Evolutionary conservation across 1,284 basidiomycete genomes (phyloP).

Genomic region (Dichomitus squalens): DNA sequence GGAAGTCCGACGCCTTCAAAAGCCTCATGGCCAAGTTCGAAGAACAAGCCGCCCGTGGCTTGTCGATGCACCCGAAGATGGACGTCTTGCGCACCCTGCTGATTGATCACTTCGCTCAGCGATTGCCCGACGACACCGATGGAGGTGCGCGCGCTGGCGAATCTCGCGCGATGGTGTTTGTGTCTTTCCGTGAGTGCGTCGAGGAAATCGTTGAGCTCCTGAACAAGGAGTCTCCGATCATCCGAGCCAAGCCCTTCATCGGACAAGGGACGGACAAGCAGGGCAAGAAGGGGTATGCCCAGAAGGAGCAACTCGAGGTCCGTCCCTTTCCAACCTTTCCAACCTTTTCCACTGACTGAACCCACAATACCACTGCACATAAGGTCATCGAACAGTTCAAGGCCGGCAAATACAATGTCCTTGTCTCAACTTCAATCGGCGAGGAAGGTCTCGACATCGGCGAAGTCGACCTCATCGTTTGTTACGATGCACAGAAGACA

Average conservation of each 20-base stretch:
- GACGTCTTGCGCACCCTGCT: slow-evolving; percentile 78
- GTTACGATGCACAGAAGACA: slow-evolving; percentile 96
- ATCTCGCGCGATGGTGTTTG: slow-evolving; percentile 96
- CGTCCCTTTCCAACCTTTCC: slow-evolving; percentile 15
- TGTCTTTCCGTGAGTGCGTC: slow-evolving; percentile 86
- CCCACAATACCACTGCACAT: slow-evolving; percentile 7
- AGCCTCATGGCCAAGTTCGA: slow-evolving; percentile 69
- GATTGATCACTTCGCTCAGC: slow-evolving; percentile 78
- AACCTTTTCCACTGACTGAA: not conserved
- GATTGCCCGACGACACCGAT: slow-evolving; percentile 51
- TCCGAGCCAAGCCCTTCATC: slow-evolving; percentile 84
- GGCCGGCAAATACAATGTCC: slow-evolving; percentile 84
- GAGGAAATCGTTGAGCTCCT: slow-evolving; percentile 87
- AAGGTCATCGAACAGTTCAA: slow-evolving; percentile 89
- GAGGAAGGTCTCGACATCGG: slow-evolving; percentile 99
- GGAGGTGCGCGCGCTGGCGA: slow-evolving; percentile 31
- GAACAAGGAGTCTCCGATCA: slow-evolving; percentile 71
- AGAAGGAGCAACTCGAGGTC: slow-evolving; percentile 91
- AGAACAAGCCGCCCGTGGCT: slow-evolving; percentile 51
- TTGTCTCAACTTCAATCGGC: slow-evolving; percentile 96
- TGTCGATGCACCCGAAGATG: slow-evolving; percentile 90
- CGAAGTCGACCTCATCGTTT: slow-evolving; percentile 96
- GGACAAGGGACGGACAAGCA: slow-evolving; percentile 89
- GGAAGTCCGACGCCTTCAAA: slow-evolving; percentile 61
- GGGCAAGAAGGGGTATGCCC: slow-evolving; percentile 86